Evolutionary conservation across 1,139 yeast species (phyloP), one percentile per base, ranked within the genome.

Genomic region (Hyphopichia buzzinii): DNA sequence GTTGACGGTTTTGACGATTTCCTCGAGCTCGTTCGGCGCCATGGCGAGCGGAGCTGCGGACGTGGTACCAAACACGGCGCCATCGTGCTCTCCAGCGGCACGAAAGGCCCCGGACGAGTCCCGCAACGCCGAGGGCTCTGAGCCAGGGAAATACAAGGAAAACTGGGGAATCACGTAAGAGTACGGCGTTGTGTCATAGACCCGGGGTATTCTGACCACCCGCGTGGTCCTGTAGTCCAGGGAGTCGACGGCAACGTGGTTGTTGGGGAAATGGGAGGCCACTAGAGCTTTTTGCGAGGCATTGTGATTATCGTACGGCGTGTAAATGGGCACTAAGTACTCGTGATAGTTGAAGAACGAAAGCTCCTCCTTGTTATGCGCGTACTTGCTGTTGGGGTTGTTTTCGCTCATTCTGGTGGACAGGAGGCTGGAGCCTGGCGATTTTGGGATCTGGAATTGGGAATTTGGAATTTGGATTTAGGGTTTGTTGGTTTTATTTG

Each of bases 311-410:
- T 8, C 22, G 24, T 8, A 8, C 10, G 5, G 21, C 12, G 21
- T 23, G 14, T 3, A 11, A 17, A 6, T 26, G 22, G 10, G 33
- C 17, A 64, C 62, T 10, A 74, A 48, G 50, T 63, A 79, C 52
- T 83, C 89, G 48, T 83, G 87, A 49, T 80, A 81, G 50, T 83
- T 83, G 69, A 80, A 83, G 54, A 77, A 81, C 23, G 52, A 52
- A 10, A 69, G 33, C 10, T 39, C 37, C 17, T 41, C 44, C n/a
- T n/a, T n/a, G 16, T 27, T 14, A 7, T 13, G 24, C 17, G 13
- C 36, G 32, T 41, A 46, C 38, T 49, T 48, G 19, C 46, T 36
- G 33, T 39, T 44, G 10, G 52, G 51, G 30, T 44, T 40, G 34
- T 43, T 51, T 11, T 16, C 30, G 12, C 22, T 23, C 23, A 19